phyloP scores from a whole-genome alignment of 352 stramenopile genomes.

The Plasmopara halstedii region DNA sequence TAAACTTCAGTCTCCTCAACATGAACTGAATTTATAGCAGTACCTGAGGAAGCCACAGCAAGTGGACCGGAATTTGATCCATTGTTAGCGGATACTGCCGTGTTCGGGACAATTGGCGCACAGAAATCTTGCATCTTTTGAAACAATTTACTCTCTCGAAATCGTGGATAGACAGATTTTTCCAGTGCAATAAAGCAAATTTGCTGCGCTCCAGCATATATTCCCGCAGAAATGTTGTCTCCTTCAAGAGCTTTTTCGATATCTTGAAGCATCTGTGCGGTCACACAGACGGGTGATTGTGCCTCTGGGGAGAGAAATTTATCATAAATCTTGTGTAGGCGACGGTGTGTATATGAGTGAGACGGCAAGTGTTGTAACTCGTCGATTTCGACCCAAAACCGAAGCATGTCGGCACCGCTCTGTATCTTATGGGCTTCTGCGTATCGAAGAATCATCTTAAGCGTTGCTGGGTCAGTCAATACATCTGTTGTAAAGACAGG shows the following conservation, averaged over 20 bases:
- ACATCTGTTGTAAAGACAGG: conserved; percentile 78
- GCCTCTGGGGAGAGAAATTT: conserved; percentile 75
- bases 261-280: conserved; percentile 49
- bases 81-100: too few species aligned
- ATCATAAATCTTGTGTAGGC: conserved; percentile 80
- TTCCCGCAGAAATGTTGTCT: conserved; percentile 62
- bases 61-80: too few species aligned
- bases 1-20: conserved; percentile 37
- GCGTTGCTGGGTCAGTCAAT: conserved; percentile 53
- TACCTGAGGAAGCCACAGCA: too few species aligned
- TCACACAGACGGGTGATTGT: conserved; percentile 67
- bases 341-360: conserved; percentile 72
- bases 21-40: too few species aligned
- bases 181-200: conserved; percentile 64
- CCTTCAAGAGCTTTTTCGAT: conserved; percentile 55
- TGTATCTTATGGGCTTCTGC: conserved; percentile 47
- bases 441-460: conserved; percentile 69
- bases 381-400: conserved; percentile 81
- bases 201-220: conserved; percentile 58
- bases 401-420: conserved; percentile 52
- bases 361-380: conserved; percentile 62
- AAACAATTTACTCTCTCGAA: conserved; percentile 69
- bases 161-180: conserved; percentile 67
- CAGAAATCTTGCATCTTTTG: conserved; percentile 73
- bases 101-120: conserved; percentile 23